These are phyloP conservation scores for Cinnamomum chago DNA, from an alignment of 164 flowering plant species.

Conservation along the genomic window DNA sequence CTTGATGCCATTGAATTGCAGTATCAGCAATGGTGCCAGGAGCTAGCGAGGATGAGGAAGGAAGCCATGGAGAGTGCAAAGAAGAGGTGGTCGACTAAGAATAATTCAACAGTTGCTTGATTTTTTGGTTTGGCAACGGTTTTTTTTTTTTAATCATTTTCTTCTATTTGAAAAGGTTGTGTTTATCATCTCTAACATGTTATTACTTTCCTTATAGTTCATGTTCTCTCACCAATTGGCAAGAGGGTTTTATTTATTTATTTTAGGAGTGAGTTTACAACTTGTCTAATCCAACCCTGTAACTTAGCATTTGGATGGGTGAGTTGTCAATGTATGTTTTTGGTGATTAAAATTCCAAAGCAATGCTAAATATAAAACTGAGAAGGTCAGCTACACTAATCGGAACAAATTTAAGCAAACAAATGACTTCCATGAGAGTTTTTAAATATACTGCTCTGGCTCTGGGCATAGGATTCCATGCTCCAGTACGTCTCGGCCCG, in stretches of 20 bases:
- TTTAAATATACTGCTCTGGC: no score
- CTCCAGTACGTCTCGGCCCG: no score
- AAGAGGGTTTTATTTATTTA: not conserved
- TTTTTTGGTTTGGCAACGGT: not conserved
- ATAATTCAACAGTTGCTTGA: conserved; percentile 27
- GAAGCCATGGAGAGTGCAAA: conserved; percentile 53
- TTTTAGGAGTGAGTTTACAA: no score
- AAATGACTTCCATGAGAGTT: no score
- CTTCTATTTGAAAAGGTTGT: not conserved
- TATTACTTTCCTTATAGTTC: not conserved
- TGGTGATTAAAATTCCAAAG: no score
- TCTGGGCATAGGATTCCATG: no score
- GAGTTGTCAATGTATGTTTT: no score
- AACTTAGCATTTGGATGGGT: no score
- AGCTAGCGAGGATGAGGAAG: conserved; percentile 51
- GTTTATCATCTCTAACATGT: not conserved
- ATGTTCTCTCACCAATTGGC: not conserved
- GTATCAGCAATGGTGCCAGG: conserved; percentile 45
- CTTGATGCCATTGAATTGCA: conserved; percentile 53
- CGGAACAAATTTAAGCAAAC: no score
- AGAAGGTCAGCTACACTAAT: no score
- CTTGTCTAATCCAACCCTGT: no score
- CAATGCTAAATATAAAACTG: no score
- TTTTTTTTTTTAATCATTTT: not conserved
- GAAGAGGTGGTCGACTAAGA: conserved; percentile 50